Percentiles rank a stretch among this genome's conserved stretches.
Evolutionary conservation across 257 asterid genomes (phyloP).

Genomic region (Solanum okadae): DNA sequence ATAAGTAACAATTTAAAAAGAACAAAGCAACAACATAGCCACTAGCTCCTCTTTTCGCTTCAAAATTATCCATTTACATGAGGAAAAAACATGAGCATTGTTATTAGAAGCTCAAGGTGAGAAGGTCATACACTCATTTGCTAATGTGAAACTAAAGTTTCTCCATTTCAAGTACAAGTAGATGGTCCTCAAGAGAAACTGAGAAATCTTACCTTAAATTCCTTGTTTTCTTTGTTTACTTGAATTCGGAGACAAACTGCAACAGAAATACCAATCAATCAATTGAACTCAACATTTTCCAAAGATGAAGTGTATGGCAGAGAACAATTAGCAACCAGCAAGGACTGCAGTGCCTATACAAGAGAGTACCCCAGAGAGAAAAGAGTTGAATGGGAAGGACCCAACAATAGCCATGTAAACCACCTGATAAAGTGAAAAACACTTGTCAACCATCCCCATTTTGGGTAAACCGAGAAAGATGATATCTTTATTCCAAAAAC

Average conservation of each 20-base stretch:
- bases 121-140: background rate
- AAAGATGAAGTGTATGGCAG: background rate
- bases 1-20: background rate
- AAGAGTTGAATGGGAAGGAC: slow-evolving; percentile 92
- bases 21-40: background rate
- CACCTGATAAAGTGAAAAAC: slow-evolving; percentile 34
- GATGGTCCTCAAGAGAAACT: background rate
- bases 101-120: background rate
- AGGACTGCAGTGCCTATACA: slow-evolving; percentile 94
- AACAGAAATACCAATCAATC: slow-evolving; percentile 1
- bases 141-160: background rate
- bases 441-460: background rate
- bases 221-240: slow-evolving; percentile 89
- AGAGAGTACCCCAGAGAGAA: slow-evolving; percentile 90
- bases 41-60: background rate
- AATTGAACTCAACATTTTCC: background rate
- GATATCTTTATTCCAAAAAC: too few relatives aligned
- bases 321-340: slow-evolving; percentile 53
- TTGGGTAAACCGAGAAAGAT: too few relatives aligned
- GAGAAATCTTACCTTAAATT: slow-evolving; percentile 53
- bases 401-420: slow-evolving; percentile 88
- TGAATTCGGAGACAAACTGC: slow-evolving; percentile 84
- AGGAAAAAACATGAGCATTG: background rate
- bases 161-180: too few relatives aligned
- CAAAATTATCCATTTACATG: background rate